Percentiles rank a stretch among this genome's conserved stretches.
Conservation (phyloP, 139 green algal genomes). For the Micractinium conductrix region DNA sequence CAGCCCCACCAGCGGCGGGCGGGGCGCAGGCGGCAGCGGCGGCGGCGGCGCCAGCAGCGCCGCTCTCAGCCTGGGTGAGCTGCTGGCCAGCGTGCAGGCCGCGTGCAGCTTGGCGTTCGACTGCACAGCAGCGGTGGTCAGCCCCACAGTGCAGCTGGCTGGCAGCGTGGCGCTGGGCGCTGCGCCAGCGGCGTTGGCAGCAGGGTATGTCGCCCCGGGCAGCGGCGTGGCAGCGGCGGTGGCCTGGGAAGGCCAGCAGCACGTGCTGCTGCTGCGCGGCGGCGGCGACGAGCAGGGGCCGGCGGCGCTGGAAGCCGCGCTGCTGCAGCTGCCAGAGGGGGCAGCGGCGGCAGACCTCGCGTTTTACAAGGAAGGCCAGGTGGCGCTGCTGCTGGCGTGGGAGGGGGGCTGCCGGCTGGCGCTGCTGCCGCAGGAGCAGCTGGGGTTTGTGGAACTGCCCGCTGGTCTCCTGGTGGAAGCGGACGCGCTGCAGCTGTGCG, state of each 20-base stretch:
- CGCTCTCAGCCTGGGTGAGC: not conserved
- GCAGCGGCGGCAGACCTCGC: conserved; percentile 32
- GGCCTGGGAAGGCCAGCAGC: conserved; percentile 6
- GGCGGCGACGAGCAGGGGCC: not conserved
- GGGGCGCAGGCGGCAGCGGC: not conserved
- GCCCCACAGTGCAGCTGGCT: not conserved
- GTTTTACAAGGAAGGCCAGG: conserved; percentile 45
- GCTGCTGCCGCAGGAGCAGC: conserved; percentile 11
- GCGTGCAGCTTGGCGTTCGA: not conserved
- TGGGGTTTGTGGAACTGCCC: conserved; percentile 16
- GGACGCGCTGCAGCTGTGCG: not conserved
- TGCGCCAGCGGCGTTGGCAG: not conserved
- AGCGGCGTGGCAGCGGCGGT: not conserved
- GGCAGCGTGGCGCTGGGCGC: not conserved
- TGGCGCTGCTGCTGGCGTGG: conserved; percentile 41
- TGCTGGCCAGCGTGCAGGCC: not conserved
- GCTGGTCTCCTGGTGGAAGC: not conserved
- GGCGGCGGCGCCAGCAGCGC: not conserved
- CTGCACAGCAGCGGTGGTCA: not conserved
- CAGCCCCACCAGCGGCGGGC: not conserved
- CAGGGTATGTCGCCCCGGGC: not conserved
- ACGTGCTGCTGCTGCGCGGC: conserved; percentile 11
- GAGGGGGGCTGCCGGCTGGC: conserved; percentile 19
- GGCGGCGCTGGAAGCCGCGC: not conserved
- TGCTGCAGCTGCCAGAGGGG: conserved; percentile 20